These are phyloP conservation scores for Phytopythium helicoides DNA, from an alignment of 352 stramenopile species.

Conservation along the genomic window DNA sequence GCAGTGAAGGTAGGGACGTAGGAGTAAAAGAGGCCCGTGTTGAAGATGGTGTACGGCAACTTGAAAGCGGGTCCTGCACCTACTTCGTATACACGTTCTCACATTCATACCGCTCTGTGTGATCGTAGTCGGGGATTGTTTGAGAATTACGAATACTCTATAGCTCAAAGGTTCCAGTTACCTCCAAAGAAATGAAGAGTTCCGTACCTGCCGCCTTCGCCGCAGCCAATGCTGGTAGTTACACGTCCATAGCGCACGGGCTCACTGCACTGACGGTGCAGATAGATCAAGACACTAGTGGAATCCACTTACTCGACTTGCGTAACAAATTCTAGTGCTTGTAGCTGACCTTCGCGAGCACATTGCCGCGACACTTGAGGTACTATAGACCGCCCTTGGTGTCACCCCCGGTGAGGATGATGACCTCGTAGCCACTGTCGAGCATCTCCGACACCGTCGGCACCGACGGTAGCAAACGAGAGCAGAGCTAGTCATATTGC, in stretches of 20 bases:
- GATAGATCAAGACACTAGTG: not conserved
- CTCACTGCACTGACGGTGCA: no score
- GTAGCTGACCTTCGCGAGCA: slow-evolving; percentile 14
- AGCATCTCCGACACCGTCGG: no score
- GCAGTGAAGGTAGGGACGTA: no score
- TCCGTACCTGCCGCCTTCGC: not conserved
- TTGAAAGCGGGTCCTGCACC: not conserved
- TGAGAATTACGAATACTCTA: not conserved
- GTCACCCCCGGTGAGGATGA: not conserved
- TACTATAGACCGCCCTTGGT: not conserved
- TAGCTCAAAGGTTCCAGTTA: not conserved
- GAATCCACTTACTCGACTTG: slow-evolving; percentile 11
- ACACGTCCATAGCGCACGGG: no score
- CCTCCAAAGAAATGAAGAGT: not conserved
- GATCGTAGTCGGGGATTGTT: not conserved
- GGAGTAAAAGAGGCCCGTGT: no score
- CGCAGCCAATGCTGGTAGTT: not conserved
- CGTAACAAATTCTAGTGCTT: slow-evolving; percentile 13
- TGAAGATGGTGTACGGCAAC: slow-evolving; percentile 2
- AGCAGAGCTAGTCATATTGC: no score
- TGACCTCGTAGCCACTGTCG: not conserved
- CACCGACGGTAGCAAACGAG: no score
- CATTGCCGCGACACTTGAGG: slow-evolving; percentile 11
- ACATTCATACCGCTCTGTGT: not conserved
- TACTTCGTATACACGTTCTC: not conserved